These are phyloP conservation scores for Microbotryum silenes-acaulis DNA, from an alignment of 1,284 basidiomycete species.

Conservation along the genomic window DNA sequence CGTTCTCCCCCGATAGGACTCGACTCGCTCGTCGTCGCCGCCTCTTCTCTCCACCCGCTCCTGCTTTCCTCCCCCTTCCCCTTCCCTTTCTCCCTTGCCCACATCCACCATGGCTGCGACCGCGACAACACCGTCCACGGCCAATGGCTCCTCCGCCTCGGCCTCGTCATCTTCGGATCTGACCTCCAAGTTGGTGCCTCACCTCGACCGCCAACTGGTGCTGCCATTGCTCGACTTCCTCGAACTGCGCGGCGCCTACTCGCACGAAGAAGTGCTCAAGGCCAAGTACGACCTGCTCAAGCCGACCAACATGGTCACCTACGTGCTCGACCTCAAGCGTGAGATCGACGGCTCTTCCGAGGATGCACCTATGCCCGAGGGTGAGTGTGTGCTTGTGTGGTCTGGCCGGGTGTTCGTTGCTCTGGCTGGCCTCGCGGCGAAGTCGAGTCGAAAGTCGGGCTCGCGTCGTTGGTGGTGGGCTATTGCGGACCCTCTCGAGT, in stretches of 20 bases:
- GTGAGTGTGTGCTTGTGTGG: conserved; percentile 43
- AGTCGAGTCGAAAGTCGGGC: too few species aligned
- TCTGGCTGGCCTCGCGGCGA: not conserved
- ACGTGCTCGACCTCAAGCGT: conserved; percentile 41
- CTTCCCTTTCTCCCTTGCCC: too few species aligned
- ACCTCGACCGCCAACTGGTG: conserved; percentile 87
- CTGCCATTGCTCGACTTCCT: conserved; percentile 88
- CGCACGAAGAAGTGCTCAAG: conserved; percentile 63
- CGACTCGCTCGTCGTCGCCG: too few species aligned
- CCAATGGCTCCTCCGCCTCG: too few species aligned
- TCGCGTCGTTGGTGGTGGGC: too few species aligned
- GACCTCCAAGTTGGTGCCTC: conserved; percentile 50
- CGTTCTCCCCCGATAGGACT: too few species aligned
- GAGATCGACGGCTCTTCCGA: conserved; percentile 34
- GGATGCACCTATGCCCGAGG: conserved; percentile 48
- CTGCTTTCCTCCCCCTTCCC: too few species aligned
- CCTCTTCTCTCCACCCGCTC: too few species aligned
- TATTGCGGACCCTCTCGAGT: too few species aligned
- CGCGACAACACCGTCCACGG: too few species aligned
- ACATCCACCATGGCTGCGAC: too few species aligned
- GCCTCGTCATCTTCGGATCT: too few species aligned
- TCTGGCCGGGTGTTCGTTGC: not conserved
- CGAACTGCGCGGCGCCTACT: conserved; percentile 61
- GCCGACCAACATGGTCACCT: conserved; percentile 94
- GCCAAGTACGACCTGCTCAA: conserved; percentile 96